Evolutionary conservation across 2,329 filamentous ascomycete genomes (phyloP), one percentile per base, ranked within the genome.

Genomic region (Aspergillus sp.): DNA sequence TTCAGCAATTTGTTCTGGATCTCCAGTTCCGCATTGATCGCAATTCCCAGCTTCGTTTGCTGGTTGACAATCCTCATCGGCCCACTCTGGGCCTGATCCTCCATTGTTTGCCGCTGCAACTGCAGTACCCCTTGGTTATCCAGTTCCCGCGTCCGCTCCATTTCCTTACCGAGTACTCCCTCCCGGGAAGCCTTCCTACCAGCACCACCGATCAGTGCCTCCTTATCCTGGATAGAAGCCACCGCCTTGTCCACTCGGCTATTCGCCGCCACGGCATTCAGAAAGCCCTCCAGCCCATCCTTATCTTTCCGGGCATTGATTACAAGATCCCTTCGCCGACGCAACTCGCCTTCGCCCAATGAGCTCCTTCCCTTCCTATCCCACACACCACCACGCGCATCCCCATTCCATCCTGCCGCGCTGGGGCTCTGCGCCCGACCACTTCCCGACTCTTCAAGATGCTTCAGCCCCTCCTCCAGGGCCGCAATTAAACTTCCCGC

Each of bases 41-140:
- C 74, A 22, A 83, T 78, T 1, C 83, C 83, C 70, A 86, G 76
- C 63, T 86, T 82, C 63, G 77, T 80, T 73, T 86, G 80, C 55
- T 82, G 70, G 32, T 78, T 67, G 40, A 86, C 79, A 35, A 83
- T 81, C 57, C 80, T 82, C 41, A 79, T 76, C 57, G 86, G 60
- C 57, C 82, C 75, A 61, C 82, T 81, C 60, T 79, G 69, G 55
- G 86, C 83, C 61, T 87, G 84, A 47, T 84, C 79, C 42, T 76
- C 65, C 71, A 87, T 85, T 51, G 83, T 78, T 61, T 85, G 80
- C 58, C 79, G 75, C 68, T 86, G 84, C 54, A 86, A 63, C 66
- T 85, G 82, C 59, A 86, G 57, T 13, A 87, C 81, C 0, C 83
- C 83, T n/a, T 79, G 71, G 55, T 87, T 86, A 65, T 86, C 84